Evolutionary conservation across 1,139 yeast genomes (phyloP), one percentile per base, ranked within the genome.

Genomic region (Pichia cactophila): DNA sequence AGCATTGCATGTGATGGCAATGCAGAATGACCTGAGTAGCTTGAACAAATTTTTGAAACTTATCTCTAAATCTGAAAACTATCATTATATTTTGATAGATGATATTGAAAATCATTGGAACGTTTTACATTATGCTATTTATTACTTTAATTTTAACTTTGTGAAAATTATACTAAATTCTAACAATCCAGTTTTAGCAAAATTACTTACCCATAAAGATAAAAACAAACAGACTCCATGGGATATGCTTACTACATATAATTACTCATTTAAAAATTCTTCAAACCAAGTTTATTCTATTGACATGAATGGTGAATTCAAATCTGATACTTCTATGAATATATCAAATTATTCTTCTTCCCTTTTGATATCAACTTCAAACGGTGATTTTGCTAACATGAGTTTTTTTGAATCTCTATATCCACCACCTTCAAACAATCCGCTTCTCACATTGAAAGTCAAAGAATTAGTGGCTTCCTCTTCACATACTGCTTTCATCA

Each of bases 61-160:
- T 9, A 50, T 73, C 78, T 56, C 71, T 75, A 8, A 71, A 74
- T 43, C 59, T 72, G 11, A 73, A 11, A 40, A 41, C 33, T 53
- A 49, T 20, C 45, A 45, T 16, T 36, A 81, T 43, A 55, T 81
- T 2, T 58, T 62, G 11, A 63, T 75, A 0, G 67, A 71, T 2
- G 97, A 90, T 62, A 71, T 70, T 50, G 97, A 90, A 64, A 87
- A 79, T 61, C 87, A 89, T 1, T 89, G 95, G 86, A 85, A 87
- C 40, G 80, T 89, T 33, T 69, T 89, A 42, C 97, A 90, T 65
- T 77, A 78, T 58, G 81, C 81, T 41, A 71, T 84, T 41, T 80
- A 71, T 58, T 68, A 72, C 61, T 88, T 85, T 52, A 74, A 81
- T 50, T 64, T 85, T 29, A 62, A 75, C 9, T 77, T 83, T 60